Base-by-base conservation (phyloP, 2,329 filamentous ascomycete genomes). In the Zarea fungicola region DNA sequence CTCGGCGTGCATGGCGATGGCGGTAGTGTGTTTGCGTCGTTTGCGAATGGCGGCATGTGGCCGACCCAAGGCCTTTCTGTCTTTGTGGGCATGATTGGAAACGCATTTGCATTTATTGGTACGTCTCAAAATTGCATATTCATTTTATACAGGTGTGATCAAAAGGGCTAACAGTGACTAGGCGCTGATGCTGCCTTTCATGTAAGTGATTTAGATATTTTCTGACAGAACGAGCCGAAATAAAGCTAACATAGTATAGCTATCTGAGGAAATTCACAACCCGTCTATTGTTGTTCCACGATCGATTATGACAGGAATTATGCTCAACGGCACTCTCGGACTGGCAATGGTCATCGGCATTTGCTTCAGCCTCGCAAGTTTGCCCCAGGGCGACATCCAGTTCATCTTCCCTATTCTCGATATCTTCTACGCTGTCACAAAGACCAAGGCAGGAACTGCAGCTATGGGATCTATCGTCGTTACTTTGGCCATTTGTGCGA, bases 271-370 rank as follows among this genome's bases (percentile, higher is more conserved):
- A 51, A 70, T 73, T 6, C 57, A 65, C 8, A 69, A 79, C 48
- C 72, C 78, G 0, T 70, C 74, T 1, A 60, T 67, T 1, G 71
- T 72, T 0, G 68, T 81, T 0, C 78, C 78, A 0, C 65, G 66
- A 9, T 71, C 75, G 0, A 73, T 81, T 52, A 67, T 80, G 26
- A 62, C 67, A 2, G 70, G 69, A 3, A 66, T 80, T 0, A 51
- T 69, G 0, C 63, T 81, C 36, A 81, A 81, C 49, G 77, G 73
- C 3, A 56, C 68, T 0, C 62, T 78, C 0, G 80, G 78, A 0
- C 76, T 81, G 39, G 66, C 73, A 11, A 77, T 81, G 67, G 56
- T 80, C 13, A 65, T 81, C n/a, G 75, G 75, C 1, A 64, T 79
- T 26, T 67, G 77, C 9, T 82, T 81, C 76, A 9, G 65, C 72